Evolutionary conservation across 495 filamentous ascomycete species (phyloP), one percentile per base, ranked within the genome.

Genomic region (Daldinia decipiens): DNA sequence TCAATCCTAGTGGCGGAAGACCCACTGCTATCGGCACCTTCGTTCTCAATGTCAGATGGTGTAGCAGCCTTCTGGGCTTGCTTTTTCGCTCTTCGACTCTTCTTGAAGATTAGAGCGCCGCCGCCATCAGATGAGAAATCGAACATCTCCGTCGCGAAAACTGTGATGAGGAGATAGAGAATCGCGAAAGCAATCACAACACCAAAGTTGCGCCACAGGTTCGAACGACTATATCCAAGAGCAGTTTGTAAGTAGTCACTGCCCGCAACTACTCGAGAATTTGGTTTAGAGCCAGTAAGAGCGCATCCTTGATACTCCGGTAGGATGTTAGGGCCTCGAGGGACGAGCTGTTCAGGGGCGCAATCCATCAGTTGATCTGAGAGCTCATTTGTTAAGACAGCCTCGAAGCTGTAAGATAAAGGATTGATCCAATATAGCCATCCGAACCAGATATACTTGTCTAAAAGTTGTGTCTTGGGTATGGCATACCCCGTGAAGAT

Each of bases 131-230:
- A 81, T 9, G 72, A 65, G 45, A 79, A 79, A 56, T 73, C 78
- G 70, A 76, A 77, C 29, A 61, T 62, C 64, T 70, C 75, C 40
- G 75, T 76, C 51, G 70, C 89, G 45, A 89, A 54, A 50, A 90
- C 82, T 0, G 91, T 93, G 39, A 94, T 81, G 26, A 89, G 52
- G 31, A 94, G 85, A 62, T 93, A 94, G 1, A 92, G 79, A 11
- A 90, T 84, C 0, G 82, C 85, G 58, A 92, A 93, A 15, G 89
- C 90, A 43, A 93, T 84, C 39, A 93, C 70, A 19, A 94, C 89
- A 54, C 90, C 92, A 73, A 91, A 93, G 75, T 95, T 94, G 17
- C 91, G 89, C 92, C 92, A 95, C 17, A 94, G 76, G 72, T 95
- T 85, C 13, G 77, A 71, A 1, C 88, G 86, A 4, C 81, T 85